Conservation (phyloP, 192 early-diverging fungal genomes). For the Mortierella antarctica region DNA sequence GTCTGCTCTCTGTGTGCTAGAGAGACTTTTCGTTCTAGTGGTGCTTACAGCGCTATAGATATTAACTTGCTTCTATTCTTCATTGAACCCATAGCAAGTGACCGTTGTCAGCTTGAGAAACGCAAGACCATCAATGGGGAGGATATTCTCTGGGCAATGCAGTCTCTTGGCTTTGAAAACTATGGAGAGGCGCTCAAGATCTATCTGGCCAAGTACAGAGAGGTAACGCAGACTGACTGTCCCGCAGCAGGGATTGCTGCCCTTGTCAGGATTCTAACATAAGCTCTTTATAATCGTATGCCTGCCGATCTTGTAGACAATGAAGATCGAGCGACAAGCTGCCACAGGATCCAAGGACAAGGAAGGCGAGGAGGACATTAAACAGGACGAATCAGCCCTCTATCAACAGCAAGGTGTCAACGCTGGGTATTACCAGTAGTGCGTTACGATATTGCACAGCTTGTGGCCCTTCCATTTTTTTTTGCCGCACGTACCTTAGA, state of each 20-base stretch:
- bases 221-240: conserved; percentile 61
- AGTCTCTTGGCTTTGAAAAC: conserved; percentile 97
- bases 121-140: conserved; percentile 99
- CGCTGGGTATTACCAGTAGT: conserved; percentile 26
- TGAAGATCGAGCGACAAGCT: conserved; percentile 62
- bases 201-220: conserved; percentile 90
- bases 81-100: conserved; percentile 71
- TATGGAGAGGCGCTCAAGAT: conserved; percentile 91
- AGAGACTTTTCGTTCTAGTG: too few species aligned
- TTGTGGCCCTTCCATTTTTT: too few species aligned
- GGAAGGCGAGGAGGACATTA: conserved; percentile 53
- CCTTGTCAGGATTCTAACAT: neutral
- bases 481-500: too few species aligned
- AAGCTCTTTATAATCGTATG: neutral
- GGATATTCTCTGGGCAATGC: conserved; percentile 98
- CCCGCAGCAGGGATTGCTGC: too few species aligned
- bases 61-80: too few species aligned
- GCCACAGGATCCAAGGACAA: conserved; percentile 59
- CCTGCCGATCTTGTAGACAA: conserved; percentile 46
- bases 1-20: too few species aligned
- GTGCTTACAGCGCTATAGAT: too few species aligned
- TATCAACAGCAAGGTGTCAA: conserved; percentile 47
- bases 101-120: conserved; percentile 94
- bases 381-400: conserved; percentile 25
- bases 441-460: too few species aligned